Conservation (phyloP, 169 alveolate species). For the Plasmodium reichenowi region DNA sequence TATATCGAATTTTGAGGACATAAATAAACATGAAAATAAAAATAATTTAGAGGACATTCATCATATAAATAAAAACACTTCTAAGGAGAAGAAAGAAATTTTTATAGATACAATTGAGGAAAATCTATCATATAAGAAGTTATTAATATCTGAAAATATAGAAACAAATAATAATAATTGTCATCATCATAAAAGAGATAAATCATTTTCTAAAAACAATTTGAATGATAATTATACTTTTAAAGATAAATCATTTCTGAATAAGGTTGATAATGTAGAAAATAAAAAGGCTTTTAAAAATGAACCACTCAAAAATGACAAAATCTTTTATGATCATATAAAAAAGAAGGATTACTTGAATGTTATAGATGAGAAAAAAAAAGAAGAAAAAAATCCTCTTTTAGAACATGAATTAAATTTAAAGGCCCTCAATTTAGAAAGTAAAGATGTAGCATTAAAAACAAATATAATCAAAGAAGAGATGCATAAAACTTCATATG, state of each 20-base stretch:
- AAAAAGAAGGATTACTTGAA: conserved; percentile 18
- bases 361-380: conserved; percentile 10
- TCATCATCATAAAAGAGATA: neutral
- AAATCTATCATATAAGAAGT: conserved; percentile 5
- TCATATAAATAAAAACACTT: conserved; percentile 1
- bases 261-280: neutral
- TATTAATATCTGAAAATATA: neutral
- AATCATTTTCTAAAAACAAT: neutral
- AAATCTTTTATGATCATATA: conserved; percentile 12
- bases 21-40: conserved; percentile 8
- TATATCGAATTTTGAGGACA: neutral
- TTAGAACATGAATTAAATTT: conserved; percentile 10
- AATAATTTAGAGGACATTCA: conserved; percentile 14
- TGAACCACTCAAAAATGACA: neutral
- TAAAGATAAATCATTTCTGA: conserved; percentile 8
- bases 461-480: conserved; percentile 9
- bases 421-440: conserved; percentile 57
- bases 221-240: neutral
- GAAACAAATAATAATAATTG: conserved; percentile 1
- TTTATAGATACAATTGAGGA: neutral
- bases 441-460: neutral
- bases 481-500: neutral
- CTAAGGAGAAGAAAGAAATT: conserved; percentile 3
- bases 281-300: neutral
- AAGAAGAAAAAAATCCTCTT: neutral